phyloP scores from a whole-genome alignment of 805 yeast genomes.

The Starmera dryadoides region DNA sequence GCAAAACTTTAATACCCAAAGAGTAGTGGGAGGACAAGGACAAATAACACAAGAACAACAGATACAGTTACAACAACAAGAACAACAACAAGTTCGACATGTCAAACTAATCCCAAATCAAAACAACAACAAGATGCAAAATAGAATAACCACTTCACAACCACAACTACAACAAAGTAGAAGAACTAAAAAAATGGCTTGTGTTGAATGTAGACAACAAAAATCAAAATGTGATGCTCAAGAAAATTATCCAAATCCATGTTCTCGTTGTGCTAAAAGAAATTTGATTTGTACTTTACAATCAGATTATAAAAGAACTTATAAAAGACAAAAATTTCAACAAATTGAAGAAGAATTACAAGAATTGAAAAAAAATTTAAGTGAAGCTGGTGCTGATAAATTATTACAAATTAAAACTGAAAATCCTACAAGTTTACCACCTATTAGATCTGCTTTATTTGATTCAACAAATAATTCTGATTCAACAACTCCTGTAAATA shows the following conservation, averaged over 20 bases:
- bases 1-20: too few relatives aligned
- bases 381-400: slow-evolving; percentile 18
- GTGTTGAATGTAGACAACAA: slow-evolving; percentile 95
- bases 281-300: slow-evolving; percentile 65
- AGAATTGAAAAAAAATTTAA: slow-evolving; percentile 53
- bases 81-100: not conserved
- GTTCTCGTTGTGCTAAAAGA: slow-evolving; percentile 74
- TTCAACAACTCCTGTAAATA: slow-evolving; percentile 2
- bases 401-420: slow-evolving; percentile 4
- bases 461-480: not conserved
- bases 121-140: not conserved
- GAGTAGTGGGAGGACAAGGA: too few relatives aligned
- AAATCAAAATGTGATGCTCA: slow-evolving; percentile 87
- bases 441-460: not conserved
- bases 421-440: not conserved
- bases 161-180: not conserved
- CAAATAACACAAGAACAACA: not conserved
- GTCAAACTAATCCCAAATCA: not conserved
- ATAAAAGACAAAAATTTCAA: slow-evolving; percentile 79
- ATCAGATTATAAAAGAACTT: slow-evolving; percentile 81
- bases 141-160: not conserved
- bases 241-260: slow-evolving; percentile 68
- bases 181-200: slow-evolving; percentile 60
- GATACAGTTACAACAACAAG: not conserved
- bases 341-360: slow-evolving; percentile 74